Evolutionary conservation across 169 alveolate species (phyloP).

Genomic region (Plasmodium gaboni): DNA sequence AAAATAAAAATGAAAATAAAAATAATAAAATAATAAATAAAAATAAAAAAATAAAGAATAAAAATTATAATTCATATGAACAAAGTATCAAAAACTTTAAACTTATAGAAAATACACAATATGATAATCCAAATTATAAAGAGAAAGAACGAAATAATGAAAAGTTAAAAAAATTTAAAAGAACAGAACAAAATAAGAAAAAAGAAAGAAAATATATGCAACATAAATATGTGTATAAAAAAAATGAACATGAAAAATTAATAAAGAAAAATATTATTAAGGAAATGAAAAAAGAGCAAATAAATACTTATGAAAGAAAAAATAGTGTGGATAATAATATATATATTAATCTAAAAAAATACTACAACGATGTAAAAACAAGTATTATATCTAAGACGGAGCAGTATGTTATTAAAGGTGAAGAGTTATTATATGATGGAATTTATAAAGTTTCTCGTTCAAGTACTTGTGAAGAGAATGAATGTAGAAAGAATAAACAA

Average conservation of each 20-base stretch:
- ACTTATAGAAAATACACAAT: no score
- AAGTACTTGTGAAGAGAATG: conserved; percentile 31
- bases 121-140: no score
- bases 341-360: conserved; percentile 32
- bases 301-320: background rate
- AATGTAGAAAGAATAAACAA: background rate
- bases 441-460: conserved; percentile 13
- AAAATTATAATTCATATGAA: no score
- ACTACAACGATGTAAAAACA: conserved; percentile 45
- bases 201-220: background rate
- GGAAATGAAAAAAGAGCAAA: background rate
- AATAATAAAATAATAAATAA: background rate
- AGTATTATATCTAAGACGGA: conserved; percentile 4
- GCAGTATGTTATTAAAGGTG: conserved; percentile 15
- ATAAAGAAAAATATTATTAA: conserved; percentile 4
- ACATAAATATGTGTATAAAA: background rate
- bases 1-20: background rate
- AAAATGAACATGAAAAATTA: conserved; percentile 1
- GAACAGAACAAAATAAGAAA: no score
- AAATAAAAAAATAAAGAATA: background rate
- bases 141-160: no score
- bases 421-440: conserved; percentile 7
- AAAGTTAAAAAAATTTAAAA: no score
- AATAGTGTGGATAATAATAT: conserved; percentile 13
- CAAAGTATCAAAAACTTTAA: no score